Percentiles rank a stretch among this genome's conserved stretches.
phyloP scores from a whole-genome alignment of 345 rosid genomes.

The Rhodamnia rubescens region DNA sequence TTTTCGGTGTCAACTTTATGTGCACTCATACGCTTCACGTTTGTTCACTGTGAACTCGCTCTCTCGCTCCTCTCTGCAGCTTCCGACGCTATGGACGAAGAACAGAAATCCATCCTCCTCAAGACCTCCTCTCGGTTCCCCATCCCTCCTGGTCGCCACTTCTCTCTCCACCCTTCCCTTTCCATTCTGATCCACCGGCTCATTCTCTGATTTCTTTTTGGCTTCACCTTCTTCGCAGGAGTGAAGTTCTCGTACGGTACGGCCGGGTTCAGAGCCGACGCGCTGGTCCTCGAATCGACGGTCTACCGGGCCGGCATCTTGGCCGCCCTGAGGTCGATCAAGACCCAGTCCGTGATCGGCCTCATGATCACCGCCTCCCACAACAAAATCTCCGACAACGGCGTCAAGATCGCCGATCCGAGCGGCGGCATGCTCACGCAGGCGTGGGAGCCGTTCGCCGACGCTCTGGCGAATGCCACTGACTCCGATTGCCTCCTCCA shows the following conservation, averaged over 20 bases:
- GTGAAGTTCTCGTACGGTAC: conserved; percentile 78
- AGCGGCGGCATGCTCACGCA: conserved; percentile 82
- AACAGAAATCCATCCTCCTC: conserved; percentile 37
- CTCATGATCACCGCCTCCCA: conserved; percentile 97
- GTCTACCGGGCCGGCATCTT: conserved; percentile 69
- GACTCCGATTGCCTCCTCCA: conserved; percentile 40
- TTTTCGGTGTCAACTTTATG: background rate
- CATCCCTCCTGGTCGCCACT: conserved; percentile 34
- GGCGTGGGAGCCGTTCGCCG: conserved; percentile 95
- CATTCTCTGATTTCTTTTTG: background rate
- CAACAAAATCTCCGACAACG: conserved; percentile 74
- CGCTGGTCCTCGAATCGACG: conserved; percentile 59
- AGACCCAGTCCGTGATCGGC: conserved; percentile 53
- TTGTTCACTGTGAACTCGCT: background rate
- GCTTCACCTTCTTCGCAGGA: conserved; percentile 14
- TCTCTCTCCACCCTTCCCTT: background rate
- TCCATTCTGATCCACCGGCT: background rate
- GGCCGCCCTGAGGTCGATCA: conserved; percentile 74
- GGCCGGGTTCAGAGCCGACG: conserved; percentile 80
- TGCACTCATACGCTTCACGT: background rate
- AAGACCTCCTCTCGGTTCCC: conserved; percentile 40
- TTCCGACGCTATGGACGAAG: conserved; percentile 39
- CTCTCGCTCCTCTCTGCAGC: background rate
- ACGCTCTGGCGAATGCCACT: conserved; percentile 62
- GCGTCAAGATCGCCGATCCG: conserved; percentile 81